Base-by-base conservation (phyloP, 495 filamentous ascomycete species). In the Penicillium flavigenum region DNA sequence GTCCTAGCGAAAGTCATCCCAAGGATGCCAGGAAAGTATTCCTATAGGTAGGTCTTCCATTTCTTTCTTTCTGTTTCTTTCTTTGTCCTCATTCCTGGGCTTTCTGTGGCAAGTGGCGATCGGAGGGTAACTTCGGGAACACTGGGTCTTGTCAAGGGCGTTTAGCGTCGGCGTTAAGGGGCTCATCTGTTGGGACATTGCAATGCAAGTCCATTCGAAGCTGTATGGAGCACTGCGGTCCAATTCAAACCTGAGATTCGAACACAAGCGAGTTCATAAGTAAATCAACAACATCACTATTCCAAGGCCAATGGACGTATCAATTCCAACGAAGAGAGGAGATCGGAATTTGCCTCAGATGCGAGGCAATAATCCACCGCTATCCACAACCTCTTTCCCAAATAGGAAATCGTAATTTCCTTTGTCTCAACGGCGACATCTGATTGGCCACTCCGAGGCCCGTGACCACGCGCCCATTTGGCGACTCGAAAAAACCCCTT, bases 11-110 rank as follows among this genome's bases (percentile, higher is more conserved):
- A 73, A 90, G 88, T 58, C 79, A 83, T 62, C 72, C 86, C 24
- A 82, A 80, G 53, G 90, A 96, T 45, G 91, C 92, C 10, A 85
- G 78, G 66, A 85, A 88, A 67, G 87, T 98, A 27, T 85, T 82
- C 55, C 71, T 88, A 47, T 81, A 56, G 67, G 46, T 42, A 24
- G 49, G 49, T 41, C 29, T 31, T 26, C 19, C 16, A n/a, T 24
- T 43, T 45, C 41, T 47, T 49, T 32, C 55, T 27, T 11, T 34
- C 10, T 42, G 51, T 42, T 50, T 7, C 39, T 31, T 16, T 14
- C 12, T 39, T 22, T 29, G 26, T 31, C 7, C 34, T 22, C 41
- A 19, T 58, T 32, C 39, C 51, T 34, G n/a, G 26, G 20, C 32
- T 56, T 17, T 48, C 41, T 5, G 49, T 51, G 31, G 27, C 38